Evolutionary conservation across 805 yeast species (phyloP), one percentile per base, ranked within the genome.

Genomic region (Tetrapisispora iriomotensis): DNA sequence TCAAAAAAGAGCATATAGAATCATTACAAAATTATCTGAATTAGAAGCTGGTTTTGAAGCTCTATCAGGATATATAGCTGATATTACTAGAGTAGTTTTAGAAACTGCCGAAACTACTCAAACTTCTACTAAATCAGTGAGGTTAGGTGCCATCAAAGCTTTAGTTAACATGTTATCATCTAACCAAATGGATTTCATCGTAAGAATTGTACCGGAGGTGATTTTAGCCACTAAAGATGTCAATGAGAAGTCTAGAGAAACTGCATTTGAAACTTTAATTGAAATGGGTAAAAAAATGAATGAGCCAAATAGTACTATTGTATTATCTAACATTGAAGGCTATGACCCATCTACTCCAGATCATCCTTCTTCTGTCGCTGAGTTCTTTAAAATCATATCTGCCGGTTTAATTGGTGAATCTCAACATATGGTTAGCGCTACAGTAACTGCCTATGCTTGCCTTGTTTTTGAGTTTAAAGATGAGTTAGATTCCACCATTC

Each of bases 381-480:
- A 88, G 62, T 88, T 71, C 57, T 85, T 90, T 67, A 86, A 94
- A 23, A 85, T 92, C 81, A 81, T 90, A 23, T 76, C 90, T 61
- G 98, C 96, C 22, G 99, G 98, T 66, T 69, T 94, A 49, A 96
- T 92, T 27, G 96, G 96, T 41, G 79, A 82, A 47, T 74, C 92
- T 23, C 90, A 94, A 26, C 95, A 90, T 65, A 90, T 90, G 96
- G 83, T 92, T 24, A 84, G 95, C 53, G 96, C 97, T n/a, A 78
- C 90, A 2, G 78, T 92, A 50, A 87, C 95, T 6, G 94, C 96
- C 0, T 67, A 90, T 39, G 79, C 95, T 33, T 80, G 96, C 55
- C 65, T 90, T 33, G 70, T 92, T 29, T 90, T 78, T 61, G 96
- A 92, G 62, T 94, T 84, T 65, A 80, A 80, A 51, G 74, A 74